A percentile compares a stretch with the other conserved stretches of the same genome.
These are phyloP conservation scores for Voacanga thouarsii DNA, from an alignment of 257 asterid species.

Conservation along the genomic window DNA sequence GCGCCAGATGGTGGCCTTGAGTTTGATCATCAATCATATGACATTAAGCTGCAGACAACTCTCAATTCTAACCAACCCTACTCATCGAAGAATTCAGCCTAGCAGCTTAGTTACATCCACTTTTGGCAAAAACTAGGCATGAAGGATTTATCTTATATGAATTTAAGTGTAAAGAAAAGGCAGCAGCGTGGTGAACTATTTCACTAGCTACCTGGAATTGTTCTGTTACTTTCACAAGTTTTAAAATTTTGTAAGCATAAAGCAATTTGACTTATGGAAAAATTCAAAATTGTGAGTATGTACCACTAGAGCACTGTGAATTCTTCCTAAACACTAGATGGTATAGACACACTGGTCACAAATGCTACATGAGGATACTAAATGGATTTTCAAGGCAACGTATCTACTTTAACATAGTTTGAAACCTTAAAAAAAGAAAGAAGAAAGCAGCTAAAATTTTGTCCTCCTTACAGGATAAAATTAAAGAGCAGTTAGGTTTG, in stretches of 20 bases:
- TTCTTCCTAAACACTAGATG: not conserved
- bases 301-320: not conserved
- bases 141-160: too few species aligned
- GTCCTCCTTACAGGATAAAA: not conserved
- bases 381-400: not conserved
- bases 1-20: not conserved
- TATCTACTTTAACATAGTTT: not conserved
- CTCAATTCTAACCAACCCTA: not conserved
- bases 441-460: not conserved
- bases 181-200: not conserved
- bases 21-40: not conserved
- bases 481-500: not conserved
- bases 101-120: not conserved
- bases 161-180: not conserved
- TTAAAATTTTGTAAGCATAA: too few species aligned
- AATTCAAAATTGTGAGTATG: not conserved
- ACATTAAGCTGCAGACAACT: not conserved
- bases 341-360: not conserved
- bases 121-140: not conserved
- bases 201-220: not conserved
- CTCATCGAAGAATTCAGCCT: not conserved
- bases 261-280: not conserved
- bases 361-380: not conserved
- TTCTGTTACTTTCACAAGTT: not conserved
- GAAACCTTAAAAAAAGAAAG: not conserved